Evolutionary conservation across 1,139 yeast genomes (phyloP).

Genomic region (Debaryomycetaceae sp.): DNA sequence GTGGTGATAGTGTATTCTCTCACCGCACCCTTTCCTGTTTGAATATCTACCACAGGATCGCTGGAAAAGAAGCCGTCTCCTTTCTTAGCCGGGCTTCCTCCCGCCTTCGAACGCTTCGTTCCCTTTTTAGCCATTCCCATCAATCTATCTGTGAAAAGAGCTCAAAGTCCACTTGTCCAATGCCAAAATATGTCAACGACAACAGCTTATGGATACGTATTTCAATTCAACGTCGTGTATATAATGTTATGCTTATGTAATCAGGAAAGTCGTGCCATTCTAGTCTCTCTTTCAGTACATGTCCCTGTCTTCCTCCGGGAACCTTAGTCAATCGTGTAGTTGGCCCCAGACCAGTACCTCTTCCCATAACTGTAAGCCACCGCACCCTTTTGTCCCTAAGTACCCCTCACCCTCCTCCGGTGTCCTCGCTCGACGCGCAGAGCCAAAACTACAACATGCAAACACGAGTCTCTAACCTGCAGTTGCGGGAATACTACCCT

Average conservation of each 20-base stretch:
- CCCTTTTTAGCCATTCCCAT: neutral
- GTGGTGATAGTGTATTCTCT: conserved; percentile 29
- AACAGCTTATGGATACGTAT: neutral
- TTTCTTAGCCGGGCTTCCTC: neutral
- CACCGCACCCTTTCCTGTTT: conserved; percentile 20
- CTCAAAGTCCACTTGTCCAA: neutral
- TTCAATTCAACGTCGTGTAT: neutral
- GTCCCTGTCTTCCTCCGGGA: no score
- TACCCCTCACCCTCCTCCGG: no score
- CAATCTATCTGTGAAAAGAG: neutral
- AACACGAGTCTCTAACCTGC: no score
- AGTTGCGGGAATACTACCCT: no score
- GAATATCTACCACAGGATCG: conserved; percentile 29
- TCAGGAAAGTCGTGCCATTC: neutral
- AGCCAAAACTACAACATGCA: no score
- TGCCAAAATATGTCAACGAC: neutral
- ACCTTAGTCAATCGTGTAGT: no score
- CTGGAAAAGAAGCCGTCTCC: neutral
- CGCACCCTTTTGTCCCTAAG: no score
- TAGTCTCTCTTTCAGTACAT: no score
- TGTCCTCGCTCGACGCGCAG: no score
- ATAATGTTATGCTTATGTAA: neutral
- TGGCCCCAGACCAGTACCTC: no score
- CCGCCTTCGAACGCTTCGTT: neutral
- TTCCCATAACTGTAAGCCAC: no score